A percentile compares a stretch with the other conserved stretches of the same genome.
Conservation (phyloP, 768 basidiomycete species). For the Trametes maxima region DNA sequence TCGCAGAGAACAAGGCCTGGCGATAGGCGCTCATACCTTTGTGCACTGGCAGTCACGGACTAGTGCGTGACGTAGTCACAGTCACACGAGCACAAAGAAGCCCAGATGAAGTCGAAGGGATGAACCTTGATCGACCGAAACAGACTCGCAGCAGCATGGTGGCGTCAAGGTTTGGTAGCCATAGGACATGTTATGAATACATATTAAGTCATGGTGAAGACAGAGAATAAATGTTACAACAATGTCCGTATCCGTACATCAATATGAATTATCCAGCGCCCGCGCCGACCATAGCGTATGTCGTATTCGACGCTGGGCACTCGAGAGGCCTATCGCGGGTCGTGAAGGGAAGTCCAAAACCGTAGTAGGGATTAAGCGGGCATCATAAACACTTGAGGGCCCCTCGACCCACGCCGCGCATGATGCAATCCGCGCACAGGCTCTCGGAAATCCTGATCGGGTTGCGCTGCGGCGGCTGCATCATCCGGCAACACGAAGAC, state of each 20-base stretch:
- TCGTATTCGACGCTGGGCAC: slow-evolving; percentile 14
- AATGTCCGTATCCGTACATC: slow-evolving; percentile 4
- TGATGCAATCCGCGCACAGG: slow-evolving; percentile 40
- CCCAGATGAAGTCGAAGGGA: not conserved
- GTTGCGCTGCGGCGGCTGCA: slow-evolving; percentile 68
- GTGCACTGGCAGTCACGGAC: not conserved
- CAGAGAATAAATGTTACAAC: slow-evolving; percentile 23
- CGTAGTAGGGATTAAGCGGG: not conserved
- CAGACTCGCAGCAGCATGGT: slow-evolving; percentile 5
- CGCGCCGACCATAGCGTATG: slow-evolving; percentile 20
- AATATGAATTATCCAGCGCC: slow-evolving; percentile 22
- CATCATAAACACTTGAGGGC: slow-evolving; percentile 25
- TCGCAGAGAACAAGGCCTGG: slow-evolving; percentile 6
- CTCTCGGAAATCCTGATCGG: slow-evolving; percentile 70
- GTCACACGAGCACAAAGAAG: not conserved
- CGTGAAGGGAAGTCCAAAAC: not conserved
- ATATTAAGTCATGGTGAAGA: slow-evolving; percentile 10
- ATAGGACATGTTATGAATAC: slow-evolving; percentile 17
- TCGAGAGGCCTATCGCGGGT: slow-evolving; percentile 1
- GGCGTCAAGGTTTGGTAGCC: slow-evolving; percentile 6
- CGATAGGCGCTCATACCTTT: not conserved
- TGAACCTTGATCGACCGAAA: too few relatives aligned
- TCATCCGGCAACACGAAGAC: slow-evolving; percentile 58
- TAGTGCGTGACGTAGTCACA: not conserved
- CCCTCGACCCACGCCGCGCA: slow-evolving; percentile 31